Base-by-base conservation (phyloP, 2,329 filamentous ascomycete species). In the Fusarium illudens region DNA sequence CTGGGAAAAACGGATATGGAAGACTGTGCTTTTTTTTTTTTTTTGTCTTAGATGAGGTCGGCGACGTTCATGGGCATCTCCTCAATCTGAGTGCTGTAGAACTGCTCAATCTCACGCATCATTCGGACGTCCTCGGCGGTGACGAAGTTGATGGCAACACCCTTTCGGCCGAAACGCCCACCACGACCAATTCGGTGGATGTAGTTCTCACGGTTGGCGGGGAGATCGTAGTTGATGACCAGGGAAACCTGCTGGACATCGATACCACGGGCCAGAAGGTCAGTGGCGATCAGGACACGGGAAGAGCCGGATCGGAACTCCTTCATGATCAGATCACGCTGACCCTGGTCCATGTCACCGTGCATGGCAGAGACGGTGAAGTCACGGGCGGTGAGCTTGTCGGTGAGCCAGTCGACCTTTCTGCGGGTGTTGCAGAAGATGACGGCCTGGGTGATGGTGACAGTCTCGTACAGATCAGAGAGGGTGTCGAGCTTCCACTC, bases 351-450 rank as follows among this genome's bases (percentile, higher is more conserved):
- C 96, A 99, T 99, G 80, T 99, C 96, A 81, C 96, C 96, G 88
- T 99, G 96, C 96, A 99, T 98, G 84, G 95, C 94, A 36, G 95
- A 97, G 81, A 99, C 96, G 70, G 96, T 98, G 88, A 99, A 99
- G 85, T 99, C 95, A 86, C 94, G 93, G 77, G 92, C 92, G 77
- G 93, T 96, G 81, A 99, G 94, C 90, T 98, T 98, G 85, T 98
- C 95, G 75, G 96, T 98, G 76, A 99, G 92, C 96, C 96, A 99
- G 87, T 99, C 96, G 78, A 99, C 96, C 94, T 99, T 99, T 89
- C 95, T 92, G 83, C 96, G 92, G 80, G 96, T 99, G 91, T 99
- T 99, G 90, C 96, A 99, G 92, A 99, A 99, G 85, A 99, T 99
- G 84, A 99, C 96, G 64, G 96, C 96, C 84, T 99, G 96, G 76